Evolutionary conservation across 768 basidiomycete genomes (phyloP).

Genomic region (Kwoniella bestiolae): DNA sequence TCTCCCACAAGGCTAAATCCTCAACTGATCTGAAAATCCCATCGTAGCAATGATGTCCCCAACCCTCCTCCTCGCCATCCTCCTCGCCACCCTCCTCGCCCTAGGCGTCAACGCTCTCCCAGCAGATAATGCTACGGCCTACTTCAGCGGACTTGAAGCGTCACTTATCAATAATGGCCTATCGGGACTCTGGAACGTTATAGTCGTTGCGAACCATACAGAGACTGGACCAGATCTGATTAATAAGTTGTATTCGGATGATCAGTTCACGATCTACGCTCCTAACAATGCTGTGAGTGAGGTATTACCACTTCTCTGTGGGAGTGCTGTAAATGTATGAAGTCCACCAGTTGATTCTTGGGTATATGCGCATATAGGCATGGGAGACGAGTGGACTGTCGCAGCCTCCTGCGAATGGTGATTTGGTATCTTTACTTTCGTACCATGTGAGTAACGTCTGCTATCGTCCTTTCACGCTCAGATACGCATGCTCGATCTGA

Average conservation of each 20-base stretch:
- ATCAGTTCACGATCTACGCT: constrained; percentile 32
- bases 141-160: constrained; percentile 10
- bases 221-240: constrained; percentile 15
- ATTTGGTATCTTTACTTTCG: constrained; percentile 29
- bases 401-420: constrained; percentile 14
- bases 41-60: background rate
- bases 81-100: background rate
- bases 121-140: constrained; percentile 8
- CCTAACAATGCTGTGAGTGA: constrained; percentile 32
- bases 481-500: no score
- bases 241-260: constrained; percentile 25
- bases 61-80: background rate
- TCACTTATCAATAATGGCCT: constrained; percentile 13
- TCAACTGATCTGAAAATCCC: background rate
- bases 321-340: no score
- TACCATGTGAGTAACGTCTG: constrained; percentile 43
- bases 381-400: constrained; percentile 17
- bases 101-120: constrained; percentile 3
- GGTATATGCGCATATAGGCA: constrained; percentile 12
- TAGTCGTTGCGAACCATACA: constrained; percentile 8
- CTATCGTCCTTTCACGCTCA: no score
- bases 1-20: no score
- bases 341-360: no score
- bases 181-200: constrained; percentile 15
- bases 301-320: background rate